A percentile compares a stretch with the other conserved stretches of the same genome.
Evolutionary conservation across 1,284 basidiomycete species (phyloP).

Genomic region (Kwoniella shivajii): DNA sequence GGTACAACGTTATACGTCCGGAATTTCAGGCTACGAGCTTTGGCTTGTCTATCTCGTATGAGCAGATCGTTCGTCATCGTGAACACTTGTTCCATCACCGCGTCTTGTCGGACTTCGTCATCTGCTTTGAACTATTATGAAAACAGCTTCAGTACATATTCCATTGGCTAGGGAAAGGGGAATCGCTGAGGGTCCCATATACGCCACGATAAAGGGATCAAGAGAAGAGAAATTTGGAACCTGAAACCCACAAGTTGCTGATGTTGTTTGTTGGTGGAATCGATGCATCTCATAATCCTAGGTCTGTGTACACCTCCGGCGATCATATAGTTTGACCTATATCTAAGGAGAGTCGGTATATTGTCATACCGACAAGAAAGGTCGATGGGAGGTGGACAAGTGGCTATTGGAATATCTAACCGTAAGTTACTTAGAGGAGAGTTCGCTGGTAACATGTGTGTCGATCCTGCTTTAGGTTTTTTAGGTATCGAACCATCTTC

Average conservation of each 20-base stretch:
- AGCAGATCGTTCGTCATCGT: conserved; percentile 83
- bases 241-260: conserved; percentile 72
- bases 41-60: conserved; percentile 70
- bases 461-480: conserved; percentile 18
- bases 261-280: conserved; percentile 69
- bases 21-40: conserved; percentile 70
- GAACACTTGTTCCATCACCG: conserved; percentile 99
- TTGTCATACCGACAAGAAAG: conserved; percentile 66
- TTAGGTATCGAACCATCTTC: not conserved
- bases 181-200: too few species aligned
- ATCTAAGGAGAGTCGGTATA: conserved; percentile 68
- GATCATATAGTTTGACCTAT: conserved; percentile 63
- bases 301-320: conserved; percentile 83
- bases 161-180: too few species aligned
- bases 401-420: conserved; percentile 78
- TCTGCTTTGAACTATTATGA: conserved; percentile 80
- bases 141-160: not conserved
- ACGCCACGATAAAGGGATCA: too few species aligned
- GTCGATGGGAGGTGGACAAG: conserved; percentile 72
- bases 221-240: not conserved
- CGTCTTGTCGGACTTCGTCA: conserved; percentile 93
- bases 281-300: conserved; percentile 75
- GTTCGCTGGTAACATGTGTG: conserved; percentile 1
- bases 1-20: conserved; percentile 89
- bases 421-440: conserved; percentile 55